Base-by-base conservation (phyloP, 768 basidiomycete genomes). In the Boletus edulis region DNA sequence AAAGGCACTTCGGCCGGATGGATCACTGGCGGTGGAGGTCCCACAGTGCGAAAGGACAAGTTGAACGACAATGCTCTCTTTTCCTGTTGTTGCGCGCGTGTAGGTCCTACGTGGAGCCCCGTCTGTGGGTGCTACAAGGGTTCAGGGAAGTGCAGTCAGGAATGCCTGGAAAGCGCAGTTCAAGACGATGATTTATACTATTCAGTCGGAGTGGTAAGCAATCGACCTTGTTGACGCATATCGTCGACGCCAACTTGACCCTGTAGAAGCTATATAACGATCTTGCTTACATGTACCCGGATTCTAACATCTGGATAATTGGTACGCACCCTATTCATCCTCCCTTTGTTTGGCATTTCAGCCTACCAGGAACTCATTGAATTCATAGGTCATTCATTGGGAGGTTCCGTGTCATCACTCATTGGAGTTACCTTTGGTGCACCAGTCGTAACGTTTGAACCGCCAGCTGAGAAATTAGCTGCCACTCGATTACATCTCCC, bases 1-100 rank as follows among this genome's bases (percentile, higher is more conserved):
- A 98, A 98, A 66, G 96, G 96, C n/a, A 98, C 96, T 0, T 91
- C 91, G 2, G 85, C 89, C 2, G 78, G 78, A 11, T 74, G 73
- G 72, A 76, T 87, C 10, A 79, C 86, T 64, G 78, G 91, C 9
- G 84, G 83, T 17, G 87, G 89, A 3, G 93, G 94, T 5, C 86
- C 90, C 13, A 97, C 95, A 10, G 79, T 83, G 39, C 80, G 78
- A 64, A 97, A 89, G 71, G 96, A 98, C 76, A 96, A 94, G 73
- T 72, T 87, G 54, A 98, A 98, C 72, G 95, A 98, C 64, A 98
- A 96, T 66, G 74, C 95, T n/a, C 74, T 98, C 34, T 96, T 96
- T 75, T 89, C 92, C 5, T 98, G 96, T 72, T 98, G 96, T 70
- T 98, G 96, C 64, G 95, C 94, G 3, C 81, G 89, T 8, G 91